Percentiles rank a stretch among this genome's conserved stretches.
These are phyloP conservation scores for Limonium bicolor DNA, from an alignment of 148 eudicot species.

Conservation along the genomic window DNA sequence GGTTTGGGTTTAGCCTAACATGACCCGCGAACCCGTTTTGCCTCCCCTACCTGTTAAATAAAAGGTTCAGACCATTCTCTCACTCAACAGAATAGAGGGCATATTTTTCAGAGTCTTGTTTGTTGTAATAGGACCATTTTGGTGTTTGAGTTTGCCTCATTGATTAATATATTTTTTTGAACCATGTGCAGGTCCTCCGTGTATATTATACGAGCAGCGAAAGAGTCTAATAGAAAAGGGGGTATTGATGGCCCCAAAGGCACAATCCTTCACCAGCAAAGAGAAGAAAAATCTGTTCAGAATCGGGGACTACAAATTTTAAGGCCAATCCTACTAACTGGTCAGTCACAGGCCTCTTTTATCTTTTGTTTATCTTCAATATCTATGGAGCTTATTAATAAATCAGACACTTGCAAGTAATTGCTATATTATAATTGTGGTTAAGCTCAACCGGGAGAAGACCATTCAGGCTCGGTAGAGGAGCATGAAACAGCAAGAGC, in stretches of 20 bases:
- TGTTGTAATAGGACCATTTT: no score
- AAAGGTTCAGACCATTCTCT: no score
- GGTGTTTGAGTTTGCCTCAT: no score
- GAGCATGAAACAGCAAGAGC: constrained; percentile 23
- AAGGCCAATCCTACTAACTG: constrained; percentile 12
- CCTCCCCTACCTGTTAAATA: no score
- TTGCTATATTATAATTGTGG: constrained; percentile 5
- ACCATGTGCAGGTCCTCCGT: constrained; percentile 72
- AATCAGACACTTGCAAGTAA: no score
- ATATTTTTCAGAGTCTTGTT: no score
- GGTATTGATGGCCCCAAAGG: constrained; percentile 20
- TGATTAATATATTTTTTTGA: no score
- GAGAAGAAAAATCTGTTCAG: constrained; percentile 39
- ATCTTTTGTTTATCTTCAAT: background rate
- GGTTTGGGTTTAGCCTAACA: no score
- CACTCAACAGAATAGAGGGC: no score
- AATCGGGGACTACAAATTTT: constrained; percentile 16
- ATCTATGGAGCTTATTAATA: no score
- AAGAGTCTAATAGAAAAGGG: constrained; percentile 25
- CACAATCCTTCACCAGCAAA: constrained; percentile 15
- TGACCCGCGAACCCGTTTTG: no score
- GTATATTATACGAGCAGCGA: constrained; percentile 65
- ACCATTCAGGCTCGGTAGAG: constrained; percentile 16
- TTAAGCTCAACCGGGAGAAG: constrained; percentile 17
- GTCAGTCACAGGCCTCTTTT: constrained; percentile 11